These are phyloP conservation scores for Aspergillus pseudoviridinutans DNA, from an alignment of 2,329 filamentous ascomycete genomes.

Conservation along the genomic window DNA sequence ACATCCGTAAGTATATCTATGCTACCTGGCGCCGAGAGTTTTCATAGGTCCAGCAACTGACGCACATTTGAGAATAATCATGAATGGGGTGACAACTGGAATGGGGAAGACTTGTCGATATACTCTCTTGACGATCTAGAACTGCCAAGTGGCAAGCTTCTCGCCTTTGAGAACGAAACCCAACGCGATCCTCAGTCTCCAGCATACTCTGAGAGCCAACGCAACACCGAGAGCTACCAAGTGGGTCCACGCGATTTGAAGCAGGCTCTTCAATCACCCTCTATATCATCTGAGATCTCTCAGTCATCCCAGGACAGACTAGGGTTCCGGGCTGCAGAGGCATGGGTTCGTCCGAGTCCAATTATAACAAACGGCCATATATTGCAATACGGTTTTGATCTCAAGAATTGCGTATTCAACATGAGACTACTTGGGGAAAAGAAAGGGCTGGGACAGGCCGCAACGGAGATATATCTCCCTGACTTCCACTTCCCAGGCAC, in stretches of 20 bases:
- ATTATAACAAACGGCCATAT: conserved; percentile 70
- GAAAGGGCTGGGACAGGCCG: conserved; percentile 55
- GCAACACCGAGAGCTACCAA: conserved; percentile 40
- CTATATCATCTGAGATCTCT: conserved; percentile 55
- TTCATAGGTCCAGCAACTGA: background rate
- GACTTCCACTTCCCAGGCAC: conserved; percentile 87
- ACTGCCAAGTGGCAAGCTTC: conserved; percentile 36
- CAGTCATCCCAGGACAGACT: conserved; percentile 56
- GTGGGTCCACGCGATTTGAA: conserved; percentile 75
- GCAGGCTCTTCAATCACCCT: conserved; percentile 57
- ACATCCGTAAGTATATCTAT: conserved; percentile 51
- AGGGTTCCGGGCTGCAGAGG: conserved; percentile 88
- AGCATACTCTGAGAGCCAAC: conserved; percentile 51
- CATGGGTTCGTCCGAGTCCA: conserved; percentile 82
- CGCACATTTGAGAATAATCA: conserved; percentile 67
- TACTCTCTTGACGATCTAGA: conserved; percentile 76
- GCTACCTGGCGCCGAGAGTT: background rate
- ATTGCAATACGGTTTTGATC: conserved; percentile 71
- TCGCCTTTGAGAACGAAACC: conserved; percentile 36
- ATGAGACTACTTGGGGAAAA: conserved; percentile 63
- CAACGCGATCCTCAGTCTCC: conserved; percentile 44
- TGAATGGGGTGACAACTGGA: conserved; percentile 89
- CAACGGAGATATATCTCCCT: conserved; percentile 81
- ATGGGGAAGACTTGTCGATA: conserved; percentile 93
- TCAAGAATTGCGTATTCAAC: conserved; percentile 72